Conservation (phyloP, 139 green algal genomes). For the Axilococcus clingmanii region DNA sequence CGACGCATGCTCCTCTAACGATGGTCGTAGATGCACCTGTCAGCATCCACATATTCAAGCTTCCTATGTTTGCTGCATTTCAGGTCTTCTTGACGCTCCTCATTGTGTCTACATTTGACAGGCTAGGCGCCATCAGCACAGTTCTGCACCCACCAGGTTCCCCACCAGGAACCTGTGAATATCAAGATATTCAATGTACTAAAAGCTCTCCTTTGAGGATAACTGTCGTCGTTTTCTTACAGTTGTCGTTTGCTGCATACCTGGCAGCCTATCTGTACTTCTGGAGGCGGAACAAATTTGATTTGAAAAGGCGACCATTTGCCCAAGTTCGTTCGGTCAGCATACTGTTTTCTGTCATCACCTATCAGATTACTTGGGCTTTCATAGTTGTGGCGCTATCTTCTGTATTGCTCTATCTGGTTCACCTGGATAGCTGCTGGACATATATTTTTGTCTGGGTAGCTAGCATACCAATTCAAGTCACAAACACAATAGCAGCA, state of each 20-base stretch:
- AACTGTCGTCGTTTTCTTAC: constrained; percentile 2
- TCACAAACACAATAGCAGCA: background rate
- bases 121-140: too few species aligned
- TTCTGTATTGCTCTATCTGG: constrained; percentile 5
- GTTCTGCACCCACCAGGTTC: too few species aligned
- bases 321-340: constrained; percentile 1
- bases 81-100: background rate
- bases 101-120: background rate
- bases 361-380: background rate
- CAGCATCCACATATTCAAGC: constrained; percentile 1
- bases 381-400: constrained; percentile 4
- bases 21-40: constrained; percentile 11
- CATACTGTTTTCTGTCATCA: constrained; percentile 9
- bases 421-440: constrained; percentile 14
- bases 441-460: constrained; percentile 9
- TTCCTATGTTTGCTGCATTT: constrained; percentile 1
- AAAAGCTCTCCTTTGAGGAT: background rate
- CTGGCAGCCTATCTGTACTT: constrained; percentile 1
- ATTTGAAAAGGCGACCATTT: constrained; percentile 9
- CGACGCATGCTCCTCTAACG: too few species aligned
- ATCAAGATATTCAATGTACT: background rate
- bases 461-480: constrained; percentile 8
- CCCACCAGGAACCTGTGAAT: too few species aligned
- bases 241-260: constrained; percentile 2
- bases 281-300: background rate